Evolutionary conservation across 495 filamentous ascomycete species (phyloP).

Genomic region (Bacidia rubella): DNA sequence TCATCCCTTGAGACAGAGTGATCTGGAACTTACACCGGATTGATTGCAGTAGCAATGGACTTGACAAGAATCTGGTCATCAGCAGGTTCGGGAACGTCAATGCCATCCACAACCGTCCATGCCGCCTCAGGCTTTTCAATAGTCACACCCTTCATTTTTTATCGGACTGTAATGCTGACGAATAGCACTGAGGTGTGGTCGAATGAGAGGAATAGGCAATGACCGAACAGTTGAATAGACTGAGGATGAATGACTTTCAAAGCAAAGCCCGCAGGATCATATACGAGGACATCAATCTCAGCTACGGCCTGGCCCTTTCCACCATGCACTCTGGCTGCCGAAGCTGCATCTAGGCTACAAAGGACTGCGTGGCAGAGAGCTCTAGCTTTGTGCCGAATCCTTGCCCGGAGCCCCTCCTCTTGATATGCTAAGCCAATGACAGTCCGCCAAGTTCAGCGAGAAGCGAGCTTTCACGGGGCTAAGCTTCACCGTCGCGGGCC

Average conservation of each 20-base stretch:
- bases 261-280: too few relatives aligned
- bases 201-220: not conserved
- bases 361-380: not conserved
- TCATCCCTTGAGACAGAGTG: not conserved
- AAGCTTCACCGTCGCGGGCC: not conserved
- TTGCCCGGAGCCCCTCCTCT: not conserved
- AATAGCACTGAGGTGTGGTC: not conserved
- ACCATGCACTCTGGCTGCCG: not conserved
- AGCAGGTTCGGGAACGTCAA: conserved; percentile 19
- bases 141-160: conserved; percentile 22
- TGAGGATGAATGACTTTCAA: too few relatives aligned
- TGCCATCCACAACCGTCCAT: conserved; percentile 13
- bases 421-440: not conserved
- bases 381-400: not conserved
- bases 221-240: not conserved
- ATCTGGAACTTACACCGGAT: conserved; percentile 20
- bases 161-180: not conserved
- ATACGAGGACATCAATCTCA: too few relatives aligned
- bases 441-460: not conserved
- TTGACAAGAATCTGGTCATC: conserved; percentile 23
- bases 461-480: not conserved
- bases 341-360: not conserved
- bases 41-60: conserved; percentile 22
- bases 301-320: not conserved
- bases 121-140: conserved; percentile 13